Evolutionary conservation across 192 early-diverging fungal genomes (phyloP).

Genomic region (Gaertneriomyces semiglobifer): DNA sequence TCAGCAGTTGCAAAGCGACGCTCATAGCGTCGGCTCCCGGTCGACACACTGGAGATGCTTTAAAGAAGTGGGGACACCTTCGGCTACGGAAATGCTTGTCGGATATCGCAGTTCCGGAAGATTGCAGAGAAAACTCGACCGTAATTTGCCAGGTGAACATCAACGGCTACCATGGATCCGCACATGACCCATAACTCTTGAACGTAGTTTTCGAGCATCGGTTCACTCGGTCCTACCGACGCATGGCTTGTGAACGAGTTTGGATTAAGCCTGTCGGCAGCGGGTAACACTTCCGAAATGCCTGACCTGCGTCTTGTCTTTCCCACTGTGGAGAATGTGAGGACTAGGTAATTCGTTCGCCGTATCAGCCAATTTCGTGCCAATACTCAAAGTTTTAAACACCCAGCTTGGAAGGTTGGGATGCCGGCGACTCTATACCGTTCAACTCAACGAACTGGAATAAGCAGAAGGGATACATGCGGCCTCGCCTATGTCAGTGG

Average conservation of each 20-base stretch:
- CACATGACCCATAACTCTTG: not conserved
- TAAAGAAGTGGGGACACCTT: conserved; percentile 57
- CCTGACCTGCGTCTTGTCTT: conserved; percentile 47
- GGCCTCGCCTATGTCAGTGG: conserved; percentile 52
- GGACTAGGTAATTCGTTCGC: conserved; percentile 31
- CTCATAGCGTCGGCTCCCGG: conserved; percentile 64
- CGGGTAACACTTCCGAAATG: conserved; percentile 5
- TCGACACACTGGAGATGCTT: conserved; percentile 37
- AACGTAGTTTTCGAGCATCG: conserved; percentile 59
- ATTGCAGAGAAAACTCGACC: conserved; percentile 25
- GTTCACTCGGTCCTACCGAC: conserved; percentile 52
- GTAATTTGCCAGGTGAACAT: conserved; percentile 47
- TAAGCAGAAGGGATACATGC: conserved; percentile 53
- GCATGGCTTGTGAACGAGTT: conserved; percentile 58
- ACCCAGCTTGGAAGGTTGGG: conserved; percentile 56
- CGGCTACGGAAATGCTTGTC: conserved; percentile 40
- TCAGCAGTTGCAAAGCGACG: conserved; percentile 40
- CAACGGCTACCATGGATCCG: conserved; percentile 9
- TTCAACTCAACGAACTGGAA: conserved; percentile 48
- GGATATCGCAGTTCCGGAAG: conserved; percentile 29
- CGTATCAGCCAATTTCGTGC: no score
- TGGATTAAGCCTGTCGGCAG: conserved; percentile 37
- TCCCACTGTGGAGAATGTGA: conserved; percentile 62
- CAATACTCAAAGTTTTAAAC: no score
- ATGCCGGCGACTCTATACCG: conserved; percentile 38